phyloP scores from a whole-genome alignment of 176 grass and related monocot genomes.

The Bromus sterilis region DNA sequence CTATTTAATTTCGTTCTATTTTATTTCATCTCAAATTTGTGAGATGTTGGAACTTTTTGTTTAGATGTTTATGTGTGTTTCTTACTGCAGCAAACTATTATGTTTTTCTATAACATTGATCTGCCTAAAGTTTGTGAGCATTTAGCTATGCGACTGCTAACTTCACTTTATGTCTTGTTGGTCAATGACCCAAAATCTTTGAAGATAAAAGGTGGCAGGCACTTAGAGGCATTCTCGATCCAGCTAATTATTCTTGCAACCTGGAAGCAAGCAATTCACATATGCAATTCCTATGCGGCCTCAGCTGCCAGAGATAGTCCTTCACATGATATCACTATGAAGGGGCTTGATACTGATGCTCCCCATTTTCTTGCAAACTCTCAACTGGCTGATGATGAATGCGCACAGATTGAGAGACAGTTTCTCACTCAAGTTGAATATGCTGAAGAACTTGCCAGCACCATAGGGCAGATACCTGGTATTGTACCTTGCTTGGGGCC shows the following conservation, averaged over 20 bases:
- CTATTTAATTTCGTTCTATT: conserved; percentile 16
- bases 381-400: conserved; percentile 42
- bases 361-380: conserved; percentile 35
- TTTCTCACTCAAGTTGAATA: conserved; percentile 69
- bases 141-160: conserved; percentile 6
- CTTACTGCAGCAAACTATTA: neutral
- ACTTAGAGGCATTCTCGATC: conserved; percentile 74
- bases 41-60: neutral
- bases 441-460: conserved; percentile 78
- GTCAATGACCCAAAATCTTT: conserved; percentile 12
- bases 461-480: conserved; percentile 70
- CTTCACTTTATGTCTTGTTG: conserved; percentile 12
- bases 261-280: conserved; percentile 92
- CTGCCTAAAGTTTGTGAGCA: neutral
- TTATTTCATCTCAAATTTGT: conserved; percentile 3
- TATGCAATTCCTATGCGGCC: conserved; percentile 49
- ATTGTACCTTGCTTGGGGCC: neutral
- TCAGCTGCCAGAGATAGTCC: conserved; percentile 52
- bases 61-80: neutral
- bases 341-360: conserved; percentile 24
- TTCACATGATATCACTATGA: conserved; percentile 30
- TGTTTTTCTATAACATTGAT: neutral
- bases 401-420: conserved; percentile 58
- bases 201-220: conserved; percentile 52
- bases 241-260: conserved; percentile 91